These are phyloP conservation scores for Massariosphaeria phaeospora DNA, from an alignment of 495 filamentous ascomycete species.

Conservation along the genomic window DNA sequence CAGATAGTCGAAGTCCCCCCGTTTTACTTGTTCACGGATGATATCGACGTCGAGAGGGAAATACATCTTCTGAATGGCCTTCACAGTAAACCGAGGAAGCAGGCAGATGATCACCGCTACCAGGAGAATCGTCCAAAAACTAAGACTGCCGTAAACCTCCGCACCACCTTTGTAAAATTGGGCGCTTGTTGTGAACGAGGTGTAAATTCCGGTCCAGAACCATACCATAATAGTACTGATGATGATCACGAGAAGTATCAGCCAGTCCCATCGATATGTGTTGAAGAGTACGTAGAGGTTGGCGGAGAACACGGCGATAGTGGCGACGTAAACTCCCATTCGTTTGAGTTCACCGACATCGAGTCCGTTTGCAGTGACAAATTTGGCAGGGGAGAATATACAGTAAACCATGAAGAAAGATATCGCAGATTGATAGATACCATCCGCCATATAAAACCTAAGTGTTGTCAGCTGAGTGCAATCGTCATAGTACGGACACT, in stretches of 20 bases:
- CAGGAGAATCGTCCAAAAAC: conserved; percentile 80
- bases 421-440: conserved; percentile 88
- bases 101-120: conserved; percentile 73
- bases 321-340: conserved; percentile 78
- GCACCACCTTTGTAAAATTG: conserved; percentile 73
- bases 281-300: conserved; percentile 95
- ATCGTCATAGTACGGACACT: conserved; percentile 20
- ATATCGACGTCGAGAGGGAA: conserved; percentile 93
- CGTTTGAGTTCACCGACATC: conserved; percentile 69
- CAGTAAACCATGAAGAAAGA: conserved; percentile 90
- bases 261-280: conserved; percentile 96
- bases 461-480: conserved; percentile 35
- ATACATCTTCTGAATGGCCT: conserved; percentile 86
- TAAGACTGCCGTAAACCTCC: conserved; percentile 71
- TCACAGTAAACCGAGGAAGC: conserved; percentile 78
- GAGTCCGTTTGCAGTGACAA: conserved; percentile 62
- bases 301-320: conserved; percentile 71
- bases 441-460: conserved; percentile 93
- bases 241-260: conserved; percentile 71
- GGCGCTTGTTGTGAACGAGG: conserved; percentile 58
- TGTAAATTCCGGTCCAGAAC: conserved; percentile 95
- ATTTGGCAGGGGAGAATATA: conserved; percentile 62
- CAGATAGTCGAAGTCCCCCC: conserved; percentile 72
- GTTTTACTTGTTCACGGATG: conserved; percentile 81
- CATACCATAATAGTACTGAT: conserved; percentile 85